phyloP scores from a whole-genome alignment of 1,284 basidiomycete species.

The Anthracocystis setariae region DNA sequence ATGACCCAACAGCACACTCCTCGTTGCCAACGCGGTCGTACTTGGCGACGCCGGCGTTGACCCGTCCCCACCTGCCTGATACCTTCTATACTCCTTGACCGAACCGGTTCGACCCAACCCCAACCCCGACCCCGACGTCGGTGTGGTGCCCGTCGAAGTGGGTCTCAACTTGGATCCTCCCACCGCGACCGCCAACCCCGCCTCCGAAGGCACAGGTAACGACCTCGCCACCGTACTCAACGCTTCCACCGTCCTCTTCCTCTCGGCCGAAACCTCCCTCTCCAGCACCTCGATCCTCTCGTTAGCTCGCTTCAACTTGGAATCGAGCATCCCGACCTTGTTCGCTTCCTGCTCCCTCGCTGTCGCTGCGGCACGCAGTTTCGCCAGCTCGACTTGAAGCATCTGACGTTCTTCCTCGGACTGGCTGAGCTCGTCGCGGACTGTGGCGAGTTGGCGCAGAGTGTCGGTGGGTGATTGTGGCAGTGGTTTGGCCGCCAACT shows the following conservation, averaged over 20 bases:
- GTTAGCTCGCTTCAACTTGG: slow-evolving; percentile 21
- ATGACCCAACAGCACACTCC: slow-evolving; percentile 22
- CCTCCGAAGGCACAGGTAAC: slow-evolving; percentile 21
- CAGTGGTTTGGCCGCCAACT: slow-evolving; percentile 9
- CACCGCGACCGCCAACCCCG: neutral
- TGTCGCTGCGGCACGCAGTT: slow-evolving; percentile 16
- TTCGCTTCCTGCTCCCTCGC: slow-evolving; percentile 15
- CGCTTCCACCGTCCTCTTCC: slow-evolving; percentile 13
- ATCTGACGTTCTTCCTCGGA: slow-evolving; percentile 28
- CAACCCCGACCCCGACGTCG: slow-evolving; percentile 8
- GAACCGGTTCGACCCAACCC: slow-evolving; percentile 49
- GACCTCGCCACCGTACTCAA: slow-evolving; percentile 20
- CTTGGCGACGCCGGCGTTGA: slow-evolving; percentile 11
- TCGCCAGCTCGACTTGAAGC: slow-evolving; percentile 27
- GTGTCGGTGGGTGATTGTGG: neutral
- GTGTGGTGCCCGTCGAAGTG: neutral
- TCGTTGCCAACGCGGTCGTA: slow-evolving; percentile 8
- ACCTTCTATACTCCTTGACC: slow-evolving; percentile 54
- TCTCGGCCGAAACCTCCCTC: slow-evolving; percentile 26
- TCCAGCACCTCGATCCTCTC: slow-evolving; percentile 25
- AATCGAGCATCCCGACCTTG: slow-evolving; percentile 8
- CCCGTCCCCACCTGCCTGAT: slow-evolving; percentile 7
- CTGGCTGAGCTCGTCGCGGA: slow-evolving; percentile 23
- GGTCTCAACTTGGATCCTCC: slow-evolving; percentile 22
- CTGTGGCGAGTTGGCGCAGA: slow-evolving; percentile 17